Conservation (phyloP, 208 protist genomes). For the Novymonas esmeraldas region DNA sequence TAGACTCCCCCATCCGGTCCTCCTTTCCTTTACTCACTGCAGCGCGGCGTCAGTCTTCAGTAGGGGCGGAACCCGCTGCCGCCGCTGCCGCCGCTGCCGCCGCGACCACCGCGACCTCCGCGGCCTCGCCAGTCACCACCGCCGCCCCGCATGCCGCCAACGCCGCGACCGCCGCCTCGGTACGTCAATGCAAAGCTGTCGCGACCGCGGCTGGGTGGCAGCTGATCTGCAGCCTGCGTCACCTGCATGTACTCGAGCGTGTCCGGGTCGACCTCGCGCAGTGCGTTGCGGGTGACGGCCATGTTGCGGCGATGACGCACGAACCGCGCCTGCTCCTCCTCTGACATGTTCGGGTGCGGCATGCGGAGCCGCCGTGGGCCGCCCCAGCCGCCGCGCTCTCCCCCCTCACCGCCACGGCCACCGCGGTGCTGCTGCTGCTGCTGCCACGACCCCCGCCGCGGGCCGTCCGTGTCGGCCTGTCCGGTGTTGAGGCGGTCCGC, state of each 20-base stretch:
- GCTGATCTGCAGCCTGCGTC: constrained; percentile 31
- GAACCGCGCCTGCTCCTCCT: constrained; percentile 24
- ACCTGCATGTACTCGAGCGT: constrained; percentile 63
- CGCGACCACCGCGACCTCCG: background rate
- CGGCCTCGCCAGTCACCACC: background rate
- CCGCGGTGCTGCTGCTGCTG: background rate
- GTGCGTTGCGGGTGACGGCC: constrained; percentile 62
- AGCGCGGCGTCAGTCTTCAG: no score
- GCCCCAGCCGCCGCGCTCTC: background rate
- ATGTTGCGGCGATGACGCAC: constrained; percentile 49
- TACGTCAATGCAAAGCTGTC: constrained; percentile 7
- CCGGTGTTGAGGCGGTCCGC: no score
- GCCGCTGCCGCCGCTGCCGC: background rate
- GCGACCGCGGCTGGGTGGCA: background rate
- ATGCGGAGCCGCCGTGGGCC: constrained; percentile 15
- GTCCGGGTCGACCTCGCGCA: constrained; percentile 74
- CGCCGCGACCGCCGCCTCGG: constrained; percentile 7
- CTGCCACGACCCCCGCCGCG: background rate
- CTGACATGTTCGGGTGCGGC: constrained; percentile 29
- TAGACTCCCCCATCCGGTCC: no score
- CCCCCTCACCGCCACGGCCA: background rate
- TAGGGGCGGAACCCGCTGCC: background rate
- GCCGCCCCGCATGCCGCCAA: constrained; percentile 2
- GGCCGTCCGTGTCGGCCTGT: no score
- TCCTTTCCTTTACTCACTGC: no score